phyloP scores from a whole-genome alignment of 495 filamentous ascomycete genomes.

The Tuber umbilicatum region DNA sequence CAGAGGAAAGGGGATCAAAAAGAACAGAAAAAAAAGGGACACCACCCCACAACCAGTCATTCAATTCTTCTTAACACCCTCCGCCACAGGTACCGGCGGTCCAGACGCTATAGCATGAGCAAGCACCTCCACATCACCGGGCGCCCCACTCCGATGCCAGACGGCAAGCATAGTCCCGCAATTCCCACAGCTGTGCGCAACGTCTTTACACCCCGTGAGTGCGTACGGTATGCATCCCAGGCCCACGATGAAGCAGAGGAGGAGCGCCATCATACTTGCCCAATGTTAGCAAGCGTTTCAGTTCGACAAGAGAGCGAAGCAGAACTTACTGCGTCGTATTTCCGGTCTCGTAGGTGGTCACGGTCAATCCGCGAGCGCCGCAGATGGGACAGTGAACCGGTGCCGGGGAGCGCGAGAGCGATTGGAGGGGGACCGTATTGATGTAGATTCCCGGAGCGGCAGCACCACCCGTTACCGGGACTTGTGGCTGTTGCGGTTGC shows the following conservation, averaged over 20 bases:
- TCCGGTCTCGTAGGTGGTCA: background rate
- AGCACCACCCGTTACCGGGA: background rate
- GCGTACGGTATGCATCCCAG: slow-evolving; percentile 29
- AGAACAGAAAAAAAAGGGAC: background rate
- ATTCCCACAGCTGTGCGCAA: slow-evolving; percentile 23
- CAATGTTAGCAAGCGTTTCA: background rate
- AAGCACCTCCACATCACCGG: slow-evolving; percentile 20
- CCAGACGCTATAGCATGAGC: background rate
- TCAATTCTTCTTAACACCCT: background rate
- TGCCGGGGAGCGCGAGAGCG: background rate
- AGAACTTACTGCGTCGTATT: slow-evolving; percentile 26
- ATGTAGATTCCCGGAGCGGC: background rate
- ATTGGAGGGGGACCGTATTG: background rate
- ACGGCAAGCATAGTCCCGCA: slow-evolving; percentile 21
- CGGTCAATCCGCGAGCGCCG: slow-evolving; percentile 12
- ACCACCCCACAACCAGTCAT: background rate
- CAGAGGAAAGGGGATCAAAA: background rate
- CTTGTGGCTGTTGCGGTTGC: background rate
- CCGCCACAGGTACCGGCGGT: background rate
- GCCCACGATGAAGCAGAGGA: slow-evolving; percentile 13
- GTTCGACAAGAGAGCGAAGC: no score
- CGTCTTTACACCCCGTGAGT: slow-evolving; percentile 19
- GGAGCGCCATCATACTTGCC: slow-evolving; percentile 13
- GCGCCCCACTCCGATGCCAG: slow-evolving; percentile 29
- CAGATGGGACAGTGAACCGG: slow-evolving; percentile 31